Conservation (phyloP, 2,329 filamentous ascomycete genomes). For the Cordyceps cateniannulata region DNA sequence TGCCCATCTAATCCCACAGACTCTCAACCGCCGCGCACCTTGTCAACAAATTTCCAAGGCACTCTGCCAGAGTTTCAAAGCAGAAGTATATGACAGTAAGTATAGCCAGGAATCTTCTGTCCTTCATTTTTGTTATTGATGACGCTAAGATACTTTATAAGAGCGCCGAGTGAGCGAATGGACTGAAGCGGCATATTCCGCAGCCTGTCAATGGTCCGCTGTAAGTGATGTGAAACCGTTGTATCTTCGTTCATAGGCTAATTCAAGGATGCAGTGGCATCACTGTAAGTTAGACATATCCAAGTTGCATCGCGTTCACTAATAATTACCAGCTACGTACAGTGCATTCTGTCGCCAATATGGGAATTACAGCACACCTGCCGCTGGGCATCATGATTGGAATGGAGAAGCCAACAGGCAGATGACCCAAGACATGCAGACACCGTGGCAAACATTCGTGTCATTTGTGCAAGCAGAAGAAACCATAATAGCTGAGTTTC, state of each 20-base stretch:
- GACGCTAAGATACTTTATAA: not conserved
- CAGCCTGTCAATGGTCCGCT: slow-evolving; percentile 25
- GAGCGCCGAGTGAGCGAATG: slow-evolving; percentile 18
- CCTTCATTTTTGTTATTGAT: not conserved
- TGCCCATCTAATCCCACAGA: not conserved
- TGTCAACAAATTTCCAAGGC: not conserved
- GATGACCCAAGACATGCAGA: slow-evolving; percentile 29
- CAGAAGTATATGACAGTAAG: slow-evolving; percentile 10
- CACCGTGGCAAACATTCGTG: slow-evolving; percentile 24
- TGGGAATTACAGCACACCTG: slow-evolving; percentile 28
- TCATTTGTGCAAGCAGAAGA: slow-evolving; percentile 11
- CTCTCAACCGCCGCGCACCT: not conserved
- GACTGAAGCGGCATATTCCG: slow-evolving; percentile 21
- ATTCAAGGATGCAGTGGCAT: slow-evolving; percentile 21
- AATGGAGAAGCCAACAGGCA: slow-evolving; percentile 35
- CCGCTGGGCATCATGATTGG: slow-evolving; percentile 30
- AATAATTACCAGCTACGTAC: slow-evolving; percentile 26
- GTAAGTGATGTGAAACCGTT: slow-evolving; percentile 21
- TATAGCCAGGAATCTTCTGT: not conserved
- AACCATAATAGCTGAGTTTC: not conserved
- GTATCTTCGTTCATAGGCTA: not conserved
- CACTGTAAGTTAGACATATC: slow-evolving; percentile 14
- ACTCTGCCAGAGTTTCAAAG: not conserved
- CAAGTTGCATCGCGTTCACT: not conserved
- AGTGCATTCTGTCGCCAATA: slow-evolving; percentile 36